Base-by-base conservation (phyloP, 1,284 basidiomycete species). In the Leccinum subfulvum region DNA sequence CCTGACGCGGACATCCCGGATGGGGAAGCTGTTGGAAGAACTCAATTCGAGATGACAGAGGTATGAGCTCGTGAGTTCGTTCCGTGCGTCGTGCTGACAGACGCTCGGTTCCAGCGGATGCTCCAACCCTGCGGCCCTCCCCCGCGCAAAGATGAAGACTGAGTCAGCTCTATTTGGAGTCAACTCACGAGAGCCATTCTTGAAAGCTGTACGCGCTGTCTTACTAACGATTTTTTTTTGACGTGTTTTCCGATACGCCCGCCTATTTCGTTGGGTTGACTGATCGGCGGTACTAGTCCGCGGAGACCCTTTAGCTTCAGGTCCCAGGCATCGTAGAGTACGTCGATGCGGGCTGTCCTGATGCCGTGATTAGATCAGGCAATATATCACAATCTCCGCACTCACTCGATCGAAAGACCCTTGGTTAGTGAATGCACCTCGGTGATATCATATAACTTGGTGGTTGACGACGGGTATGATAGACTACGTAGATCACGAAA, bases 41-140 rank as follows among this genome's bases (percentile, higher is more conserved):
- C 91, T n/a, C 94, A 88, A 73, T 98, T 98, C 75, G 97, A 99
- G 79, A 90, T 97, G 85, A 89, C 91, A 3, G 95, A 98, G 89
- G 96, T 97, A 68, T 76, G 51, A 18, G 41, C 16, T 58, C 56
- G 13, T 2, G 5, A 2, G 1, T 35, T 35, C 26, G 37, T 57
- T 5, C 44, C 6, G 28, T 56, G 16, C 16, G 7, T 16, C 39
- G 56, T 39, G 63, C 62, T 67, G 21, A 66, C 51, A 18, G 37
- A 39, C 9, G 28, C 7, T 53, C 58, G 59, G 64, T 56, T 39
- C 21, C 71, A 98, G 95, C 87, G 91, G 65, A 98, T 98, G 96
- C 82, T 99, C 52, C 96, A 98, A 75, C 97, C 97, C n/a, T 98
- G 95, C 72, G 97, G 96, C 0, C 94, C 94, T 49, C 96, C 97